Evolutionary conservation across 768 basidiomycete species (phyloP).

Genomic region (Amanita fuliginea): DNA sequence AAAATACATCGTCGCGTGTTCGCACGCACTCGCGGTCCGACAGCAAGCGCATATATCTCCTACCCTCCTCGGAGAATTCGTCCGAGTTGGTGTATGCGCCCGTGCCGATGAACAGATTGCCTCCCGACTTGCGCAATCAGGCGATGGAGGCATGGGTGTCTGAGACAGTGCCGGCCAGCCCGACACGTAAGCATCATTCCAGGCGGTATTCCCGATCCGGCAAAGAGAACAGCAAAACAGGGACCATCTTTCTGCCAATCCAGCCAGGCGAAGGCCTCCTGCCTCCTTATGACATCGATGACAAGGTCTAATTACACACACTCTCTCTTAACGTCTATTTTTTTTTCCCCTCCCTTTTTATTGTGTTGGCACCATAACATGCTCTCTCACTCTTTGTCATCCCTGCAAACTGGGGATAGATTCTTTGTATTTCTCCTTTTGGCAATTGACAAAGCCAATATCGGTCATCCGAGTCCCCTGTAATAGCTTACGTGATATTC

Average conservation of each 20-base stretch:
- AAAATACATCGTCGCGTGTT: background rate
- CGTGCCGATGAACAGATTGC: constrained; percentile 45
- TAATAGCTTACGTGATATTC: too few species aligned
- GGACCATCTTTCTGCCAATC: constrained; percentile 34
- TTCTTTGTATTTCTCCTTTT: background rate
- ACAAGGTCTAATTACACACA: background rate
- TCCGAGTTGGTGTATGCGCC: constrained; percentile 57
- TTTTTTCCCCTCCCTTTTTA: too few species aligned
- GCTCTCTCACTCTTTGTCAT: background rate
- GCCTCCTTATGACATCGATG: constrained; percentile 13
- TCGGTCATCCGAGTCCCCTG: too few species aligned
- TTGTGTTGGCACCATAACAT: background rate
- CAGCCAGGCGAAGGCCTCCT: constrained; percentile 34
- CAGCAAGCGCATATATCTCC: constrained; percentile 48
- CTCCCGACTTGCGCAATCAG: constrained; percentile 35
- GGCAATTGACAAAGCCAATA: background rate
- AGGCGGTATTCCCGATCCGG: constrained; percentile 14
- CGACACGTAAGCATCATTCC: constrained; percentile 12
- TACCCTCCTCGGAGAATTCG: constrained; percentile 24
- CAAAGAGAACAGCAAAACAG: constrained; percentile 16
- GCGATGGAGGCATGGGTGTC: constrained; percentile 65
- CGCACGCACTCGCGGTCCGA: constrained; percentile 14
- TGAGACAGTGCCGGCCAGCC: constrained; percentile 12
- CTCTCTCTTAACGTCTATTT: background rate
- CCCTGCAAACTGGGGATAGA: background rate